These are phyloP conservation scores for Botrytis medusae DNA, from an alignment of 2,329 filamentous ascomycete genomes.

Conservation along the genomic window DNA sequence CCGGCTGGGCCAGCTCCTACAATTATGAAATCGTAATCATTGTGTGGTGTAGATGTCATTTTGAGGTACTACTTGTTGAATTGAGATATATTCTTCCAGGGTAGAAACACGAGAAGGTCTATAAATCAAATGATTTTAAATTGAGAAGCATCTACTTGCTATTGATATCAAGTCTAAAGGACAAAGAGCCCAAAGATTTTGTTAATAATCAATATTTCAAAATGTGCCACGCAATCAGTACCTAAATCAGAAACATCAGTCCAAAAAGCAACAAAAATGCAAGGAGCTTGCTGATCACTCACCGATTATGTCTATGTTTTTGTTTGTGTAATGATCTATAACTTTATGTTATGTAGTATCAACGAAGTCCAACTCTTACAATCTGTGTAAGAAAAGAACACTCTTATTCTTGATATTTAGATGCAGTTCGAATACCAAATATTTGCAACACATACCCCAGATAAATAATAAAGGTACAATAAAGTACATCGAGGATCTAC, in stretches of 20 bases:
- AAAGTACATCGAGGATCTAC: neutral
- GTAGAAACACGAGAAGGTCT: neutral
- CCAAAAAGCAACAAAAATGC: neutral
- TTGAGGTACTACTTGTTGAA: neutral
- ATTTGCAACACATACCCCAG: neutral
- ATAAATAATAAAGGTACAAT: neutral
- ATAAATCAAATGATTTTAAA: neutral
- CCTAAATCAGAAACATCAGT: neutral
- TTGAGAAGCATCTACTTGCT: neutral
- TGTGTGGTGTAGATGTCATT: conserved; percentile 5
- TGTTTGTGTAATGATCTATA: neutral
- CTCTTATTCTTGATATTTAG: too few relatives aligned
- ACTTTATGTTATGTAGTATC: neutral
- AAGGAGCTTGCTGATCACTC: conserved; percentile 1
- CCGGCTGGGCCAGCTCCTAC: conserved; percentile 59
- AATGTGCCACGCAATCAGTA: neutral
- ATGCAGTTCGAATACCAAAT: neutral
- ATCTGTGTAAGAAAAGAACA: neutral
- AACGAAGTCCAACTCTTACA: neutral
- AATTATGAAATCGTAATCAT: conserved; percentile 16
- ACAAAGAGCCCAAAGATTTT: neutral
- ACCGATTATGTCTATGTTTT: neutral
- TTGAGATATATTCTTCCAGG: neutral
- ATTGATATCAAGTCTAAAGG: neutral
- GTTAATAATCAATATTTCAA: neutral